These are phyloP conservation scores for Iodosphaeria phyllophila DNA, from an alignment of 2,329 filamentous ascomycete genomes.

Conservation along the genomic window DNA sequence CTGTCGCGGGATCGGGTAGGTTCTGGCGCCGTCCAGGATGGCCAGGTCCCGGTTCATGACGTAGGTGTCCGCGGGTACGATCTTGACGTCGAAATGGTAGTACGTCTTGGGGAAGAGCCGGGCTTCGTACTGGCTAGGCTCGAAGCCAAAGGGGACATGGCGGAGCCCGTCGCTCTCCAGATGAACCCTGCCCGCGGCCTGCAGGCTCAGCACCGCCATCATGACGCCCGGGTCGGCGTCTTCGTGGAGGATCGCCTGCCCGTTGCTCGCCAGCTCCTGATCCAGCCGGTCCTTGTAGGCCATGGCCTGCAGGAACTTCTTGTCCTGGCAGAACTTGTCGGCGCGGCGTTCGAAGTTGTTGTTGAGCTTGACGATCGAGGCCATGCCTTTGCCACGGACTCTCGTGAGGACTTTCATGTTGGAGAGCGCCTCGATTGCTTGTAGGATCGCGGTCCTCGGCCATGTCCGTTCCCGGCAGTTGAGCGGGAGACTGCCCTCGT, in stretches of 20 bases:
- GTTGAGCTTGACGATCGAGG: slow-evolving; percentile 43
- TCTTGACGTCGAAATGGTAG: slow-evolving; percentile 43
- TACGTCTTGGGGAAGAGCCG: slow-evolving; percentile 46
- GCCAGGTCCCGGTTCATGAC: slow-evolving; percentile 31
- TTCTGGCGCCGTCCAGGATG: slow-evolving; percentile 17
- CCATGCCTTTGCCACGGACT: slow-evolving; percentile 37
- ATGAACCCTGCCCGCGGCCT: slow-evolving; percentile 35
- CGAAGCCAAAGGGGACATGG: slow-evolving; percentile 49
- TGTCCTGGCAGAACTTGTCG: slow-evolving; percentile 31
- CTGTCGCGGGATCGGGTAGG: slow-evolving; percentile 20
- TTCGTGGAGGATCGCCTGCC: slow-evolving; percentile 10
- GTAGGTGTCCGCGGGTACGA: slow-evolving; percentile 39
- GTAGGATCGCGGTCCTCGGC: slow-evolving; percentile 25
- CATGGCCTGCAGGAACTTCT: slow-evolving; percentile 38
- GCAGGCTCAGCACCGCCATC: slow-evolving; percentile 48
- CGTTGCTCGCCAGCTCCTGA: slow-evolving; percentile 21
- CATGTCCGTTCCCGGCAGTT: slow-evolving; percentile 18
- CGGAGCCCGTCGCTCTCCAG: slow-evolving; percentile 36
- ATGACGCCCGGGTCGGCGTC: slow-evolving; percentile 43
- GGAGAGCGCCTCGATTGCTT: slow-evolving; percentile 28
- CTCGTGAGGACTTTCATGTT: slow-evolving; percentile 35
- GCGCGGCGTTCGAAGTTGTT: slow-evolving; percentile 37
- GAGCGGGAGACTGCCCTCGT: slow-evolving; percentile 31
- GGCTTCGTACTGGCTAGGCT: slow-evolving; percentile 52
- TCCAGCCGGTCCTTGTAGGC: slow-evolving; percentile 43